Conservation (phyloP, 441 rosid species). For the Daphne laureola region DNA sequence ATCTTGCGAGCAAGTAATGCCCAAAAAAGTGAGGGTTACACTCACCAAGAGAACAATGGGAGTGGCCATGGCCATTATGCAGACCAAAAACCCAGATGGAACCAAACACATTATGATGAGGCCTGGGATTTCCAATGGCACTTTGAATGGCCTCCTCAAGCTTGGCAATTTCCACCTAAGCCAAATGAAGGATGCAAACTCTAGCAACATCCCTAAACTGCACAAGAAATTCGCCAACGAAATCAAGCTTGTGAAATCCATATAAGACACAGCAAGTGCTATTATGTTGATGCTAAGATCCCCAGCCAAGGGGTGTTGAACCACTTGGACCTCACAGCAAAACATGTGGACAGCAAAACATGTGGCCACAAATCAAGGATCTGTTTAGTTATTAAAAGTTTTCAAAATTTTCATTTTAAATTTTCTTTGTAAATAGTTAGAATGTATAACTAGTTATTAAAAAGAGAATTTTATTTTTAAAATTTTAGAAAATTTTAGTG, state of each 20-base stretch:
- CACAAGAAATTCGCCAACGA: conserved; percentile 33
- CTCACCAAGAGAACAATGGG: conserved; percentile 16
- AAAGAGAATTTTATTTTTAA: too few species aligned
- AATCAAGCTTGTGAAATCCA: conserved; percentile 26
- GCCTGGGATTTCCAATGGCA: conserved; percentile 25
- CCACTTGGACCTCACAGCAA: conserved; percentile 20
- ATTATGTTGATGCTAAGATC: conserved; percentile 26
- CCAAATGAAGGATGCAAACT: conserved; percentile 38
- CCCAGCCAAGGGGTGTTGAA: conserved; percentile 40
- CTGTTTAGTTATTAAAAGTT: too few species aligned
- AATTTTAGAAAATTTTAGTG: too few species aligned
- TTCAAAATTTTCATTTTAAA: too few species aligned
- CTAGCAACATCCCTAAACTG: conserved; percentile 39
- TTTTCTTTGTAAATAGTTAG: too few species aligned
- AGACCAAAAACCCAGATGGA: conserved; percentile 33
- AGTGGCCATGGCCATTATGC: conserved; percentile 25
- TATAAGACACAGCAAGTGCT: conserved; percentile 23
- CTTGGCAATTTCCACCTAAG: conserved; percentile 27
- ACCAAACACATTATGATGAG: conserved; percentile 25
- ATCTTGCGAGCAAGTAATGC: too few species aligned
- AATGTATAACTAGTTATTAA: too few species aligned
- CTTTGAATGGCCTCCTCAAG: conserved; percentile 26
- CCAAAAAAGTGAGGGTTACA: conserved; percentile 14
- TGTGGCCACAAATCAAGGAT: too few species aligned
- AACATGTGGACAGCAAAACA: conserved; percentile 19